Evolutionary conservation across 2,329 filamentous ascomycete genomes (phyloP).

Genomic region (Graphium sp.): DNA sequence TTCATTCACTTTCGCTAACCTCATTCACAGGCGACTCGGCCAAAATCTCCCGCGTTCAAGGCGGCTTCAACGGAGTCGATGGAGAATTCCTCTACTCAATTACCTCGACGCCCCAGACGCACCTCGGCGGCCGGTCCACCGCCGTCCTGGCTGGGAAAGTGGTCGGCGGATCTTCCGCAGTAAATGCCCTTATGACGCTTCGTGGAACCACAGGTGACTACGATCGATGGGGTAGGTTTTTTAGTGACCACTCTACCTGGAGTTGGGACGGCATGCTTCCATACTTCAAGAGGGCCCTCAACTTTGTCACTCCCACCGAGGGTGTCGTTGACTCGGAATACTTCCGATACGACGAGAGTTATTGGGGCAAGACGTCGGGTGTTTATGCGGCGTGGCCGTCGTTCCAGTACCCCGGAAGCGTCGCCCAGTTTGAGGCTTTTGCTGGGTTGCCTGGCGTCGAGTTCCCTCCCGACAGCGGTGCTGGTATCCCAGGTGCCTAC

Average conservation of each 20-base stretch:
- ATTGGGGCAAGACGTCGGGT: slow-evolving; percentile 18
- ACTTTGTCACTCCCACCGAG: slow-evolving; percentile 10
- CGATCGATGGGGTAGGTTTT: slow-evolving; percentile 11
- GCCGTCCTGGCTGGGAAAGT: slow-evolving; percentile 4
- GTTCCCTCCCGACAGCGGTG: slow-evolving; percentile 19
- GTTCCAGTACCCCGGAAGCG: slow-evolving; percentile 18
- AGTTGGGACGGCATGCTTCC: slow-evolving; percentile 11
- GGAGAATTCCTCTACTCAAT: slow-evolving; percentile 4
- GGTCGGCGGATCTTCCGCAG: slow-evolving; percentile 19
- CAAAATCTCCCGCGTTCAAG: slow-evolving; percentile 3
- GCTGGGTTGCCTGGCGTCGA: slow-evolving; percentile 18
- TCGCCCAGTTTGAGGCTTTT: slow-evolving; percentile 16
- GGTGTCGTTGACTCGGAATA: slow-evolving; percentile 6
- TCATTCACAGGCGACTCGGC: slow-evolving; percentile 3
- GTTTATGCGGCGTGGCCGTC: slow-evolving; percentile 20
- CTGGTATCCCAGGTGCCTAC: slow-evolving; percentile 20
- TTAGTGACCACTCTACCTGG: slow-evolving; percentile 12
- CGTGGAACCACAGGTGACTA: slow-evolving; percentile 14
- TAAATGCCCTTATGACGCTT: slow-evolving; percentile 18
- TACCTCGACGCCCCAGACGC: slow-evolving; percentile 7
- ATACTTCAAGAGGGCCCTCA: slow-evolving; percentile 11
- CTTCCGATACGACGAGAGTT: slow-evolving; percentile 15
- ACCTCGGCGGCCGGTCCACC: slow-evolving; percentile 6
- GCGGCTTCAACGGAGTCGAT: slow-evolving; percentile 4
- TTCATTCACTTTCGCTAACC: background rate